phyloP scores from a whole-genome alignment of 2,329 filamentous ascomycete genomes.

The Paecilomyces niveus region DNA sequence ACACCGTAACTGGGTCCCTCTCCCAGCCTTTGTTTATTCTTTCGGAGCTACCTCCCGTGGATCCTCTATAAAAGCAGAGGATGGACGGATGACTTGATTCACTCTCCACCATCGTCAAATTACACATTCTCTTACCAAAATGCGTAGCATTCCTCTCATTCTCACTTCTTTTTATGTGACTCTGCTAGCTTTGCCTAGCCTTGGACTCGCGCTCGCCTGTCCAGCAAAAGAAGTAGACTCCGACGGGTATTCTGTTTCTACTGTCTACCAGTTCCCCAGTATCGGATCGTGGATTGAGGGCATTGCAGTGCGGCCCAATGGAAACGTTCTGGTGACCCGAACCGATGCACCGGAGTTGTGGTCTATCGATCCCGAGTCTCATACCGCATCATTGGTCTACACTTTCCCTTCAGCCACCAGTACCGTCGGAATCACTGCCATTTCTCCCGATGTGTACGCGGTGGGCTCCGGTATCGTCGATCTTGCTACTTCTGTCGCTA shows the following conservation, averaged over 20 bases:
- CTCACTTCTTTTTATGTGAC: neutral
- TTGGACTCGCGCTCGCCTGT: neutral
- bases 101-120: neutral
- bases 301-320: slow-evolving; percentile 22
- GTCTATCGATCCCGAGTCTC: slow-evolving; percentile 7
- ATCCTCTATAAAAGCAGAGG: neutral
- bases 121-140: neutral
- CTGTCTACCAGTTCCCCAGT: slow-evolving; percentile 17
- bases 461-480: slow-evolving; percentile 8
- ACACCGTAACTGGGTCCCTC: neutral
- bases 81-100: no score
- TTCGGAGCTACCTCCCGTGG: neutral
- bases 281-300: slow-evolving; percentile 26
- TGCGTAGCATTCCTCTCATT: neutral
- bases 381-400: slow-evolving; percentile 5
- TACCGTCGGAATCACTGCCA: slow-evolving; percentile 9
- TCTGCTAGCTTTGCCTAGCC: neutral
- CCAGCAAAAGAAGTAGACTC: neutral
- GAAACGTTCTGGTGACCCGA: slow-evolving; percentile 23
- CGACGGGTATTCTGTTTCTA: neutral
- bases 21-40: neutral
- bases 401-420: slow-evolving; percentile 7
- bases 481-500: slow-evolving; percentile 1
- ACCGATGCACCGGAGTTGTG: slow-evolving; percentile 11
- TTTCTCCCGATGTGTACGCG: slow-evolving; percentile 10